phyloP scores from a whole-genome alignment of 208 protist species.

The Crithidia mellificae region DNA sequence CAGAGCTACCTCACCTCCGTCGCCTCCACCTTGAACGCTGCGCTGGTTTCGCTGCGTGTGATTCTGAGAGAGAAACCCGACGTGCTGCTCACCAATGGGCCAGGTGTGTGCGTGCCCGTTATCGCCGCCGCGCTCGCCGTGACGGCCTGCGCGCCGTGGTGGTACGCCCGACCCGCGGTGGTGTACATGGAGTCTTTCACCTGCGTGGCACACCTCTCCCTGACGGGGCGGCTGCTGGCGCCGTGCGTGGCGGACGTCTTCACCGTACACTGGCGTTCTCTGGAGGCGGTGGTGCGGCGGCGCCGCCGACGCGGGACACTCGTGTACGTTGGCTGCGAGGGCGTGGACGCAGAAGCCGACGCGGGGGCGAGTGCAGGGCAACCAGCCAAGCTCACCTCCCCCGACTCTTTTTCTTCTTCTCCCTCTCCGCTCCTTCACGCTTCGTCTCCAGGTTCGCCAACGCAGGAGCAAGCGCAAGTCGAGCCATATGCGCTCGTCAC shows the following conservation, averaged over 20 bases:
- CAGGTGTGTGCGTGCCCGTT: conserved; percentile 91
- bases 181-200: conserved; percentile 92
- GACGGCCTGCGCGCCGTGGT: conserved; percentile 37
- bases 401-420: no score
- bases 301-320: conserved; percentile 33
- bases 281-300: conserved; percentile 36
- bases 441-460: not conserved
- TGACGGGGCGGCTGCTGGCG: conserved; percentile 73
- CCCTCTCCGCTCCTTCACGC: no score
- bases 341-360: not conserved
- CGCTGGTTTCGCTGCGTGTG: conserved; percentile 31
- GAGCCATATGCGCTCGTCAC: conserved; percentile 75
- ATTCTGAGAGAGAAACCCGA: conserved; percentile 53
- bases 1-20: conserved; percentile 89
- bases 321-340: conserved; percentile 44
- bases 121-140: conserved; percentile 61
- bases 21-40: conserved; percentile 61
- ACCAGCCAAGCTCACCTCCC: no score
- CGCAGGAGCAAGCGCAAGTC: conserved; percentile 5
- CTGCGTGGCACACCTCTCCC: conserved; percentile 78
- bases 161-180: conserved; percentile 56
- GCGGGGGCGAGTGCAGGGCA: no score
- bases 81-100: conserved; percentile 90
- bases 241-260: conserved; percentile 75
- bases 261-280: conserved; percentile 77